These are phyloP conservation scores for Harringtonia lauricola DNA, from an alignment of 2,329 filamentous ascomycete genomes.

Conservation along the genomic window DNA sequence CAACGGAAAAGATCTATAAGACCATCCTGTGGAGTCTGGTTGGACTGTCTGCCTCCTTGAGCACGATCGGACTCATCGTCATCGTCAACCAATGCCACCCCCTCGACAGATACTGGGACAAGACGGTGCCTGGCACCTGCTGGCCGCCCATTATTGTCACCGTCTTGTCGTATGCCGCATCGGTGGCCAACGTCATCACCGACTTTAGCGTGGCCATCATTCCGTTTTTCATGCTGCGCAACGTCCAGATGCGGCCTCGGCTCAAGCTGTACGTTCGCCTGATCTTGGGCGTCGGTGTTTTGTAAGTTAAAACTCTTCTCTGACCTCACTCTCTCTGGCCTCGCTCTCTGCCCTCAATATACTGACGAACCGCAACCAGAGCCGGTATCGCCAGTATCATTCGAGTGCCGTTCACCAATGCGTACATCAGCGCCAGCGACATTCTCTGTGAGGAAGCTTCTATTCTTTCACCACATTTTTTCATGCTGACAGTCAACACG, in stretches of 20 bases:
- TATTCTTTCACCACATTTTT: too few species aligned
- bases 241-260: not conserved
- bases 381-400: not conserved
- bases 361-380: too few species aligned
- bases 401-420: not conserved
- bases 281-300: not conserved
- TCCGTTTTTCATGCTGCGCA: not conserved
- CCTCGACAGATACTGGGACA: not conserved
- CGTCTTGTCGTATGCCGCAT: not conserved
- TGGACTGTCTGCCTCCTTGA: too few species aligned
- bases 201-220: not conserved
- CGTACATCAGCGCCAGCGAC: not conserved
- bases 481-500: too few species aligned
- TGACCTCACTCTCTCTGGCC: too few species aligned
- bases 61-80: not conserved
- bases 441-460: not conserved
- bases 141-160: not conserved
- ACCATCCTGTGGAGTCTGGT: not conserved
- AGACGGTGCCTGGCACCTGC: not conserved
- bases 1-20: not conserved
- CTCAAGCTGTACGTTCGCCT: not conserved
- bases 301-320: not conserved
- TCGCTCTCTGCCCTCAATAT: too few species aligned
- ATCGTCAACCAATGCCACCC: not conserved
- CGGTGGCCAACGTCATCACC: not conserved